Evolutionary conservation across 169 alveolate species (phyloP), one percentile per base, ranked within the genome.

Genomic region (Cryptosporidium meleagridis): DNA sequence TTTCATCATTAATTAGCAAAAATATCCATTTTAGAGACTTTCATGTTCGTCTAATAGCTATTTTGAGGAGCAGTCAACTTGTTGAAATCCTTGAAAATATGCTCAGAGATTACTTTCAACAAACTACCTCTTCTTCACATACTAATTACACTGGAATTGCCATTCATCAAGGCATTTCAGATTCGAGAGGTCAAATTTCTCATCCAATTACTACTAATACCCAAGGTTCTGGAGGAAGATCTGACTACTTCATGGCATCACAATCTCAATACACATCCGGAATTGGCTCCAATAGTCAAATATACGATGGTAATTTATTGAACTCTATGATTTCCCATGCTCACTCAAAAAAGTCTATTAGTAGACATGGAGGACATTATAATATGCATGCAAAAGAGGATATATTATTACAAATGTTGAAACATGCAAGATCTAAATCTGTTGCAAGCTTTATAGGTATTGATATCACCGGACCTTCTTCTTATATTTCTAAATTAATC

Each of bases 361-460:
- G 89, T 55, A 35, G 75, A 8, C 89, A 80, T 29, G 89, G 89
- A 44, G 89, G 89, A 12, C 75, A 80, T 44, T 80, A 80, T 29
- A 80, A 80, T 12, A 80, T 80, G 89, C 89, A 80, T 18, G 65
- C 73, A 44, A 80, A 80, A 58, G 89, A 80, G 26, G 89, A 80
- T 14, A 44, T 80, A 3, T 44, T 80, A 3, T 31, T 80, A 45
- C 89, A 80, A 31, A 80, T 80, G 75, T 33, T 80, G 62, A 80
- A 39, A 16, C 89, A 80, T 39, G 72, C 52, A 12, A 37, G 73
- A 16, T 8, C 35, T 14, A 59, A 41, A 41, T 62, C 67, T 48
- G 72, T 33, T 7, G 21, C 80, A 26, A n/a, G 68, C 41, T n/a
- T 80, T 9, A 65, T 80, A 12, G 75, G 89, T 9, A 18, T 80